A percentile compares a stretch with the other conserved stretches of the same genome.
Evolutionary conservation across 225 moss, liverwort and hornwort genomes (phyloP).

Genomic region (Anthoceros angustus): DNA sequence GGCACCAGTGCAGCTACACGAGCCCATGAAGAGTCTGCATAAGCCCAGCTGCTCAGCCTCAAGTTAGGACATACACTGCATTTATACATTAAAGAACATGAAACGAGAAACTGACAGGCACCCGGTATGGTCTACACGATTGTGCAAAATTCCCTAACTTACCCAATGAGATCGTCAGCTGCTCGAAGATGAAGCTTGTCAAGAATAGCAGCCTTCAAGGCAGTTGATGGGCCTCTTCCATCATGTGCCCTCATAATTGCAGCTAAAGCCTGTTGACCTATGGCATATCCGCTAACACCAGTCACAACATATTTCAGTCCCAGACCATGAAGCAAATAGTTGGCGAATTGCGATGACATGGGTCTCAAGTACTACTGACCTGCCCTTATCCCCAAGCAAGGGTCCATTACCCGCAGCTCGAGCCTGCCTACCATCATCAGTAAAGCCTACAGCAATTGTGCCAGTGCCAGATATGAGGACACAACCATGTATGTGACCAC

Average conservation of each 20-base stretch:
- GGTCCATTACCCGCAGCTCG: slow-evolving; percentile 74
- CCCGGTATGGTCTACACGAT: too few species aligned
- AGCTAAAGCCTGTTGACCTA: slow-evolving; percentile 68
- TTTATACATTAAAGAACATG: not conserved
- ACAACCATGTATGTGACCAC: slow-evolving; percentile 62
- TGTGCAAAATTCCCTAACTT: slow-evolving; percentile 7
- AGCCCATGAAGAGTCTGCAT: slow-evolving; percentile 73
- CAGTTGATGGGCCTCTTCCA: slow-evolving; percentile 71
- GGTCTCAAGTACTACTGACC: slow-evolving; percentile 16
- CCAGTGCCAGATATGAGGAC: slow-evolving; percentile 84
- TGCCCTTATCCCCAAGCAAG: slow-evolving; percentile 81
- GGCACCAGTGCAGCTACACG: slow-evolving; percentile 64
- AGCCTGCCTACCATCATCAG: slow-evolving; percentile 46
- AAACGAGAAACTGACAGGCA: not conserved
- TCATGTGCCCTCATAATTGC: slow-evolving; percentile 77
- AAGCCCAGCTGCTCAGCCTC: slow-evolving; percentile 56
- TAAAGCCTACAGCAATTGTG: slow-evolving; percentile 66
- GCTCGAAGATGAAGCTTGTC: slow-evolving; percentile 39
- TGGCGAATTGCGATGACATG: not conserved
- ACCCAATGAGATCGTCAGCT: slow-evolving; percentile 74
- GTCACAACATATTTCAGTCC: slow-evolving; percentile 8
- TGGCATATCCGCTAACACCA: slow-evolving; percentile 67
- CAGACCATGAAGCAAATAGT: not conserved
- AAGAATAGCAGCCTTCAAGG: slow-evolving; percentile 49
- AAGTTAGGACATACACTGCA: not conserved